phyloP scores from a whole-genome alignment of 2,329 filamentous ascomycete species.

The Hypoxylon sp. region DNA sequence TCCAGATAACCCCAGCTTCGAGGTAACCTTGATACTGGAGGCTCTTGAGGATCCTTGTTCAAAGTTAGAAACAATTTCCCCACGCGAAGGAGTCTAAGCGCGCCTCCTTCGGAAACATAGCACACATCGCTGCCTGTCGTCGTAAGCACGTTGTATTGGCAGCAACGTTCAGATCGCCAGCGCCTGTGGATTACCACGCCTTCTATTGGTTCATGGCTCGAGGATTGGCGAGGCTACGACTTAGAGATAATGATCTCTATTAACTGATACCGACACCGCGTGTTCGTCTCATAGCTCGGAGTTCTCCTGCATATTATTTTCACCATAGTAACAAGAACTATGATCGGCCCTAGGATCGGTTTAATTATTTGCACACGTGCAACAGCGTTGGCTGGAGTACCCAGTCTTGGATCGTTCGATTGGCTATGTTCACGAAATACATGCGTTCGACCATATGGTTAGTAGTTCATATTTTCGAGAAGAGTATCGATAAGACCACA shows the following conservation, averaged over 20 bases:
- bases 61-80: conserved; percentile 32
- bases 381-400: conserved; percentile 8
- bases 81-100: conserved; percentile 34
- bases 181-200: conserved; percentile 2
- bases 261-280: not conserved
- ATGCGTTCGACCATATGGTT: not conserved
- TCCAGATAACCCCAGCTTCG: conserved; percentile 24
- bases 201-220: conserved; percentile 6
- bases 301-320: conserved; percentile 19
- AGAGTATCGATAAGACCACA: not conserved
- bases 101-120: conserved; percentile 14
- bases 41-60: conserved; percentile 34
- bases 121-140: conserved; percentile 18
- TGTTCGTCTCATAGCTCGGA: conserved; percentile 15
- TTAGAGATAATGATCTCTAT: not conserved
- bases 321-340: conserved; percentile 28
- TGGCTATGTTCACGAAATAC: conserved; percentile 1
- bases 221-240: conserved; percentile 3
- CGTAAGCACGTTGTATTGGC: conserved; percentile 29
- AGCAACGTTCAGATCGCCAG: conserved; percentile 1
- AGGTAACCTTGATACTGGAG: conserved; percentile 37
- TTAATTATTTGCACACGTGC: conserved; percentile 27
- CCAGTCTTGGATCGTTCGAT: conserved; percentile 23
- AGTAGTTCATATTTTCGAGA: not conserved
- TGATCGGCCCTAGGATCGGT: conserved; percentile 39